Conservation (phyloP, 768 basidiomycete species). For the Lactifluus echinatus region DNA sequence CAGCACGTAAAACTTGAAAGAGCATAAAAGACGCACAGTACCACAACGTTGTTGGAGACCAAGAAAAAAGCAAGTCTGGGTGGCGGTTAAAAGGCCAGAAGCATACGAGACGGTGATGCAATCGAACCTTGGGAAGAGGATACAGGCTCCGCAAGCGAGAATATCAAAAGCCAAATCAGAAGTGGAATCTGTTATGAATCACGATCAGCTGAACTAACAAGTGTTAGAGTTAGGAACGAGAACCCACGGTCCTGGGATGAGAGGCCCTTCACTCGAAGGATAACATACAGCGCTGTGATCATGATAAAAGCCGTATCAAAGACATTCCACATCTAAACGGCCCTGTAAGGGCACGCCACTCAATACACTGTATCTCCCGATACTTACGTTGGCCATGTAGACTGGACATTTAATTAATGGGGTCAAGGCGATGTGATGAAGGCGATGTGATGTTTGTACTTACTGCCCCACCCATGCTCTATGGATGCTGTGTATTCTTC, state of each 20-base stretch:
- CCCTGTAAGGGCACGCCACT: background rate
- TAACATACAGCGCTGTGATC: slow-evolving; percentile 61
- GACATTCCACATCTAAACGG: slow-evolving; percentile 75
- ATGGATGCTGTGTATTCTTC: slow-evolving; percentile 84
- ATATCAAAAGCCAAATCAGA: slow-evolving; percentile 75
- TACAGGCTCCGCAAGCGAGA: slow-evolving; percentile 75
- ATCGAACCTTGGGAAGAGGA: slow-evolving; percentile 69
- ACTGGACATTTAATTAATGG: slow-evolving; percentile 33
- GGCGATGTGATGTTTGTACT: slow-evolving; percentile 27
- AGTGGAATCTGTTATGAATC: slow-evolving; percentile 12
- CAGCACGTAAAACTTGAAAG: background rate
- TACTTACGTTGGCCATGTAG: slow-evolving; percentile 70
- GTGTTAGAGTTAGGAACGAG: background rate
- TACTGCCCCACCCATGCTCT: slow-evolving; percentile 83
- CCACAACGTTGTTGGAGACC: slow-evolving; percentile 67
- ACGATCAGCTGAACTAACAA: background rate
- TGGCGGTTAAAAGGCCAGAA: background rate
- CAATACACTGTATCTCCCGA: background rate
- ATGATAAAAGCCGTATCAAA: slow-evolving; percentile 72
- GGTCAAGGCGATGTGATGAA: background rate
- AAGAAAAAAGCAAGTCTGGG: slow-evolving; percentile 69
- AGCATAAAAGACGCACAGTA: slow-evolving; percentile 44
- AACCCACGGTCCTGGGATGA: slow-evolving; percentile 41
- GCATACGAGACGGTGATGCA: background rate
- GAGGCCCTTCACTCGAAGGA: slow-evolving; percentile 57